A percentile compares a stretch with the other conserved stretches of the same genome.
These are phyloP conservation scores for Hydnomerulius pinastri DNA, from an alignment of 768 basidiomycete species.

Conservation along the genomic window DNA sequence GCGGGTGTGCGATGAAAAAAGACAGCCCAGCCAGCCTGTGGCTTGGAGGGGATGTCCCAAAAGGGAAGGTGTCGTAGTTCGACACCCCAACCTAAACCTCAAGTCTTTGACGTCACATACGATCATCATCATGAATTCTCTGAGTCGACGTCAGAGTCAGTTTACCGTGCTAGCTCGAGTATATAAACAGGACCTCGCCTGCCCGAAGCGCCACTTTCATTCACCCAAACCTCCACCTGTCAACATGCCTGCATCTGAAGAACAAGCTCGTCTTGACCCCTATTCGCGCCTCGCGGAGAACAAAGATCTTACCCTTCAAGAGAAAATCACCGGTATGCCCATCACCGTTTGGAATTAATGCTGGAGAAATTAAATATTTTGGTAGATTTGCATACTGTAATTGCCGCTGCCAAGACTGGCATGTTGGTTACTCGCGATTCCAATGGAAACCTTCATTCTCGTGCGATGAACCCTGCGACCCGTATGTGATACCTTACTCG, in stretches of 20 bases:
- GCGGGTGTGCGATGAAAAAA: no score
- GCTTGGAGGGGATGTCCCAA: no score
- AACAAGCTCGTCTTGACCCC: conserved; percentile 59
- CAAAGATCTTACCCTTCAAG: conserved; percentile 52
- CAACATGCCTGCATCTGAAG: conserved; percentile 24
- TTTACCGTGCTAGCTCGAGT: no score
- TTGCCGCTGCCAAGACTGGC: conserved; percentile 63
- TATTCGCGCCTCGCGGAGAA: conserved; percentile 69
- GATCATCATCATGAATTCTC: no score
- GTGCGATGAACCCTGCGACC: conserved; percentile 76
- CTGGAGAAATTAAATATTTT: not conserved
- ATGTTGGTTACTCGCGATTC: conserved; percentile 78
- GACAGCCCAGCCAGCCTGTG: no score
- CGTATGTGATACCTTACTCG: conserved; percentile 42
- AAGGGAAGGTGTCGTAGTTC: no score
- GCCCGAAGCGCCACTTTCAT: not conserved
- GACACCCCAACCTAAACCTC: no score
- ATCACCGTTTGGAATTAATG: not conserved
- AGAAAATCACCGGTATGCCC: conserved; percentile 64
- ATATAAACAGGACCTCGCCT: no score
- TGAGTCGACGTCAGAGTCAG: no score
- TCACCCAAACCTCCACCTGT: not conserved
- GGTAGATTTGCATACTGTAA: conserved; percentile 62
- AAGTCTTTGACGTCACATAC: no score
- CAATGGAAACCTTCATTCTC: conserved; percentile 71